Conservation (phyloP, 1,284 basidiomycete species). For the Trichosporon inkin region DNA sequence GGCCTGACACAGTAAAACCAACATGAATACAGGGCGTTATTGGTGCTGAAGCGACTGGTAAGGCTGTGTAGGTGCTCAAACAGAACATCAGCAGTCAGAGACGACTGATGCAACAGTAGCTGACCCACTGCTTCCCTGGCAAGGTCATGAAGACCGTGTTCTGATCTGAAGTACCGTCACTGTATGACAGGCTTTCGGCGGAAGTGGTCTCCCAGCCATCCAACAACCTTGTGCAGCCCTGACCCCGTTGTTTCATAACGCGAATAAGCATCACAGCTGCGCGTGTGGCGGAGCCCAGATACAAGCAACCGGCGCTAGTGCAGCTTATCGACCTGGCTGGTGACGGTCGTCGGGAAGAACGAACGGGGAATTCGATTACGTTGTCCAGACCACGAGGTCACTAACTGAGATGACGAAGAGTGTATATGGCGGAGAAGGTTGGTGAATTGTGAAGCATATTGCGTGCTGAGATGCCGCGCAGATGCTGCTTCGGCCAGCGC, state of each 20-base stretch:
- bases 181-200: neutral
- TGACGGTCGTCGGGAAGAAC: neutral
- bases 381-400: neutral
- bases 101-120: neutral
- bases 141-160: neutral
- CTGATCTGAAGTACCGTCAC: neutral
- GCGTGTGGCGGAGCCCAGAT: no score
- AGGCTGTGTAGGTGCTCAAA: no score
- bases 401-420: neutral
- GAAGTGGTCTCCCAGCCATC: conserved; percentile 2
- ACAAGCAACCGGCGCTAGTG: neutral
- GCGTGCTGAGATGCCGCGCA: neutral
- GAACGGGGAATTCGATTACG: neutral
- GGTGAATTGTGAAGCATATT: conserved; percentile 1
- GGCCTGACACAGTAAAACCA: neutral
- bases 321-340: neutral
- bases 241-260: neutral
- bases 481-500: no score
- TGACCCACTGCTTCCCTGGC: neutral
- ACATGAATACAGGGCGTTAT: no score
- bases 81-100: neutral
- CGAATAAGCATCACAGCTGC: neutral
- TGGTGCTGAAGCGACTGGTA: no score
- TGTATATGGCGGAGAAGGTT: neutral
- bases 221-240: neutral